A percentile compares a stretch with the other conserved stretches of the same genome.
Conservation (phyloP, 2,329 filamentous ascomycete genomes). For the Myriosclerotinia duriaeana region DNA sequence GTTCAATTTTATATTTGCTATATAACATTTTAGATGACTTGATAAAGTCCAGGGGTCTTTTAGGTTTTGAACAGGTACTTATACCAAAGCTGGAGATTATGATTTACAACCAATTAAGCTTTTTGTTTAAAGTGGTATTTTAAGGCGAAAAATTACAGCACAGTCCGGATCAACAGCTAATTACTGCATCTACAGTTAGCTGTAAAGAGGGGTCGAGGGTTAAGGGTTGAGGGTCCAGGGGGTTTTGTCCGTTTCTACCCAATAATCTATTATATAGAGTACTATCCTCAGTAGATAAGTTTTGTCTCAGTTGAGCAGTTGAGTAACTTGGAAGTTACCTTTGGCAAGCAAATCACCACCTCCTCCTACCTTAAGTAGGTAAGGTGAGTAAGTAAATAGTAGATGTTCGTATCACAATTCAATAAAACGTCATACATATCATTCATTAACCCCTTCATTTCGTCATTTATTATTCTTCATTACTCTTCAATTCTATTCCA, state of each 20-base stretch:
- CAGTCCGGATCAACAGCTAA: not conserved
- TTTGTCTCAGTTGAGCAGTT: too few species aligned
- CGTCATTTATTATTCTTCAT: not conserved
- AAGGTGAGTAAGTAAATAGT: not conserved
- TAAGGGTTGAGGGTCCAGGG: too few species aligned
- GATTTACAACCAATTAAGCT: not conserved
- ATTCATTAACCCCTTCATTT: not conserved
- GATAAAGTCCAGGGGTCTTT: not conserved
- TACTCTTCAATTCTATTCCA: not conserved
- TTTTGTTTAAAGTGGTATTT: not conserved
- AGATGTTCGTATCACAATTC: not conserved
- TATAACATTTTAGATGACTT: not conserved
- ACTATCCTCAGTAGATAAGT: too few species aligned
- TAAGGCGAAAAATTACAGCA: not conserved
- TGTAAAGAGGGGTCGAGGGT: not conserved
- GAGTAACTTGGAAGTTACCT: too few species aligned
- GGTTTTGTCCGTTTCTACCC: too few species aligned
- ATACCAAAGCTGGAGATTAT: too few species aligned
- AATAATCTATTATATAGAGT: too few species aligned
- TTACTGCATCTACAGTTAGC: not conserved
- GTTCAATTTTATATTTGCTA: not conserved
- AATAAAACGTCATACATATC: not conserved
- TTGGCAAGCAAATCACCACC: too few species aligned
- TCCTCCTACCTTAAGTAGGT: too few species aligned
- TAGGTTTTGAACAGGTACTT: too few species aligned